Percentiles rank a stretch among this genome's conserved stretches.
Evolutionary conservation across 768 basidiomycete genomes (phyloP).

Genomic region (Lentinula aciculospora): DNA sequence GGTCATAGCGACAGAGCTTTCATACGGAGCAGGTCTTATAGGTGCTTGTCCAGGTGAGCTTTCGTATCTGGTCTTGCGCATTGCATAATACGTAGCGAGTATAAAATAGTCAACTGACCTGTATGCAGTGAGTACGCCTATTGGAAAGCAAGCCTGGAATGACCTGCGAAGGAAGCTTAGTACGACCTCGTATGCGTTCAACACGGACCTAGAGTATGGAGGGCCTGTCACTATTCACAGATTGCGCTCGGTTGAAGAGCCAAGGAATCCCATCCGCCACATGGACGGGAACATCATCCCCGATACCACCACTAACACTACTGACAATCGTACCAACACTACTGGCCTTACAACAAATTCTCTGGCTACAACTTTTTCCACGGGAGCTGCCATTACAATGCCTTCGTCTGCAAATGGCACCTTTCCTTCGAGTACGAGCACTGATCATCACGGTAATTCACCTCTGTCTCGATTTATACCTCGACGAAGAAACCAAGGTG

Average conservation of each 20-base stretch:
- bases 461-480: not conserved
- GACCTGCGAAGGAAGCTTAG: not conserved
- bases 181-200: not conserved
- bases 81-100: too few relatives aligned
- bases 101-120: not conserved
- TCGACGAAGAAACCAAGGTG: not conserved
- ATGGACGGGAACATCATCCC: not conserved
- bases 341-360: not conserved
- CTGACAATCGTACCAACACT: not conserved
- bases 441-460: not conserved
- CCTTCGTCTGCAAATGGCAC: not conserved
- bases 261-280: not conserved
- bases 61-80: not conserved
- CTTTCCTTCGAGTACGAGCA: not conserved
- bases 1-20: not conserved
- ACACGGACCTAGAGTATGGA: slow-evolving; percentile 1
- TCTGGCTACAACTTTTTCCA: not conserved
- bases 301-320: not conserved
- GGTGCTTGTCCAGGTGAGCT: slow-evolving; percentile 2
- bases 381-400: not conserved
- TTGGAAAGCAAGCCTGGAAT: slow-evolving; percentile 1
- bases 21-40: not conserved
- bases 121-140: not conserved
- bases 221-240: slow-evolving; percentile 1
- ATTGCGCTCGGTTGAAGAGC: not conserved